Evolutionary conservation across 768 basidiomycete genomes (phyloP), one percentile per base, ranked within the genome.

Genomic region (Dentipellis fragilis): DNA sequence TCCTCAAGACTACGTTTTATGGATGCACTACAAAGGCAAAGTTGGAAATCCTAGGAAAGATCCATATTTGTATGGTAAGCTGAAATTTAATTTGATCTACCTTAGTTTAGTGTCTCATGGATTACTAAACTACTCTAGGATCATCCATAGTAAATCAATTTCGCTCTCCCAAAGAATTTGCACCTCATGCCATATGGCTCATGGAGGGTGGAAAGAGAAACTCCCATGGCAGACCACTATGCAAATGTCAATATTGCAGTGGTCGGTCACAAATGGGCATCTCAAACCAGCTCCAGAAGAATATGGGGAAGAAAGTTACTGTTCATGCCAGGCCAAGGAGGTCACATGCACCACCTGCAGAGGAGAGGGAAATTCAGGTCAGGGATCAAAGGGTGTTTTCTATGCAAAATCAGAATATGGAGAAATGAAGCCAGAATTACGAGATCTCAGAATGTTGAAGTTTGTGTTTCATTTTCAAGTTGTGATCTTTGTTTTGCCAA

Each of bases 141-240:
- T 17, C 37, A 11, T 9, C 16, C 16, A 17, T 17, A 17, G 19
- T 37, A 9, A 36, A 35, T 6, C 9, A 19, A 7, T 56, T 61
- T 40, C 60, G 60, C 14, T 61, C 60, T 0, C 60, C 60, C 1
- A 56, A 48, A 54, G 60, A 61, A 14, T 61, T 61, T 40, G 60
- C 51, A 23, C 51, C 49, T 3, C 60, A 61, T 16, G 60, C 60
- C 3, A 59, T 61, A 16, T 61, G 60, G 60, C 60, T 61, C 22
- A 49, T 49, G 48, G 22, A 49, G n/a, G 48, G 48, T 22, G 14
- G 14, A 22, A 22, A 49, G 22, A 22, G 7, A 14, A 14, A 49
- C 48, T 19, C 17, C n/a, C 4, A 12, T 22, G 21, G 48, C 48
- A 49, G 22, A 9, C 42, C 42, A n/a, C 14, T n/a, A 45, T 45